phyloP scores from a whole-genome alignment of 2,329 filamentous ascomycete species.

The Stachybotrys elegans region DNA sequence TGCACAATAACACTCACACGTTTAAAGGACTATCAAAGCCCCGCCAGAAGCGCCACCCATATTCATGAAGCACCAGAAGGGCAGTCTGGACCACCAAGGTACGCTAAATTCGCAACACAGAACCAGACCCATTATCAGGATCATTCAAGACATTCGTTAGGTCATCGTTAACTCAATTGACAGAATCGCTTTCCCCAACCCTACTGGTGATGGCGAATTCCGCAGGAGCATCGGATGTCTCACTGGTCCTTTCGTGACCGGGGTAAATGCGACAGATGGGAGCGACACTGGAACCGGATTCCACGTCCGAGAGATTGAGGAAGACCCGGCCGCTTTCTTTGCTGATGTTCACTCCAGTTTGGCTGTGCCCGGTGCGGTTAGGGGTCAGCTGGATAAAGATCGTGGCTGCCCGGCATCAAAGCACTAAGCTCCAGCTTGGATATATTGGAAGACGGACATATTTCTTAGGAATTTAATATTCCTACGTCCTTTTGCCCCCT shows the following conservation, averaged over 20 bases:
- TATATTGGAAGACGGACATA: too few relatives aligned
- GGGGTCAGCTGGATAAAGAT: constrained; percentile 51
- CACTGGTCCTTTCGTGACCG: constrained; percentile 28
- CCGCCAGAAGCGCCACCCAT: constrained; percentile 48
- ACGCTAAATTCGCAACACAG: too few relatives aligned
- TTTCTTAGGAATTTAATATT: too few relatives aligned
- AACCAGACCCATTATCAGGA: too few relatives aligned
- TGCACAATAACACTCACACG: neutral
- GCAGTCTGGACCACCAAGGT: constrained; percentile 42
- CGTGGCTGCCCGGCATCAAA: too few relatives aligned
- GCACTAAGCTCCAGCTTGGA: too few relatives aligned
- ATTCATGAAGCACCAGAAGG: constrained; percentile 45
- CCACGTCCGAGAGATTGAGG: constrained; percentile 44
- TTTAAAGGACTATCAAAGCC: constrained; percentile 36
- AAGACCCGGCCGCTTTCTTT: constrained; percentile 45
- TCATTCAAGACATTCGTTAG: too few relatives aligned
- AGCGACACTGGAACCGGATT: constrained; percentile 36
- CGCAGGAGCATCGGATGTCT: constrained; percentile 36
- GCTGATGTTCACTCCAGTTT: constrained; percentile 46
- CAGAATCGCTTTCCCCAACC: constrained; percentile 45
- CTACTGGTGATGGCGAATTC: constrained; percentile 23
- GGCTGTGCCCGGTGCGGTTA: constrained; percentile 44
- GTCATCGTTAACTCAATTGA: too few relatives aligned
- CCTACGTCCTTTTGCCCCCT: too few relatives aligned
- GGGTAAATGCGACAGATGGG: constrained; percentile 20